Evolutionary conservation across 2,329 filamentous ascomycete species (phyloP).

Genomic region (Pseudogymnoascus sp.): DNA sequence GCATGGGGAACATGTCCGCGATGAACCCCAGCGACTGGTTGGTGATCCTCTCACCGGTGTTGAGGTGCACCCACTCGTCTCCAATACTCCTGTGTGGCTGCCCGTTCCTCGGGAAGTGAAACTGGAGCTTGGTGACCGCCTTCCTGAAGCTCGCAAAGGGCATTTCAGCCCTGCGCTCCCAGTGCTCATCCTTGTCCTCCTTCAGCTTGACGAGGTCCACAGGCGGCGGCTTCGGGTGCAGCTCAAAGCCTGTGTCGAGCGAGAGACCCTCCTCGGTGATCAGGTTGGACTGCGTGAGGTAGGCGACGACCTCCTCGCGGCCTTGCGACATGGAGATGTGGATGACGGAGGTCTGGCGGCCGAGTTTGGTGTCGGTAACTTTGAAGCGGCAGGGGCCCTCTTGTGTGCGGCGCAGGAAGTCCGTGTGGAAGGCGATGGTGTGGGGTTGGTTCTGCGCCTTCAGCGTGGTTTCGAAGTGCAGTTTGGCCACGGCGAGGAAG

Average conservation of each 20-base stretch:
- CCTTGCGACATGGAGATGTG: conserved; percentile 52
- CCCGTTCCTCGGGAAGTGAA: conserved; percentile 43
- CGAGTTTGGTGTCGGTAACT: conserved; percentile 57
- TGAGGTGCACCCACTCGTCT: conserved; percentile 62
- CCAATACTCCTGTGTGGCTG: conserved; percentile 35
- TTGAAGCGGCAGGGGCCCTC: conserved; percentile 48
- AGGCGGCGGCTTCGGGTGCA: conserved; percentile 31
- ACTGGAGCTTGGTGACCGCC: conserved; percentile 39
- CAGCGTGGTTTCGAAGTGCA: conserved; percentile 52
- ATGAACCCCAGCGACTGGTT: conserved; percentile 57
- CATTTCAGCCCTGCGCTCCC: conserved; percentile 27
- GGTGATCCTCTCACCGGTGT: conserved; percentile 54
- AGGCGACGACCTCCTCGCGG: conserved; percentile 55
- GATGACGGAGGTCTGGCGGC: conserved; percentile 53
- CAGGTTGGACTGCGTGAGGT: conserved; percentile 59
- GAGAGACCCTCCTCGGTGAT: conserved; percentile 49
- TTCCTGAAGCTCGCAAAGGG: conserved; percentile 27
- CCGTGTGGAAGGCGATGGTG: conserved; percentile 55
- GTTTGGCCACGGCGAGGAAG: conserved; percentile 50
- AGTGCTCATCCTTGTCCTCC: conserved; percentile 39
- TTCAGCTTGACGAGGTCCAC: conserved; percentile 36
- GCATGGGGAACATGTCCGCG: conserved; percentile 60
- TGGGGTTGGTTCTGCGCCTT: conserved; percentile 51
- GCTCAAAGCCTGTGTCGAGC: conserved; percentile 45
- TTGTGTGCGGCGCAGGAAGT: conserved; percentile 58